Percentiles rank a stretch among this genome's conserved stretches.
Evolutionary conservation across 2,329 filamentous ascomycete species (phyloP).

Genomic region (Claviceps spartinae): DNA sequence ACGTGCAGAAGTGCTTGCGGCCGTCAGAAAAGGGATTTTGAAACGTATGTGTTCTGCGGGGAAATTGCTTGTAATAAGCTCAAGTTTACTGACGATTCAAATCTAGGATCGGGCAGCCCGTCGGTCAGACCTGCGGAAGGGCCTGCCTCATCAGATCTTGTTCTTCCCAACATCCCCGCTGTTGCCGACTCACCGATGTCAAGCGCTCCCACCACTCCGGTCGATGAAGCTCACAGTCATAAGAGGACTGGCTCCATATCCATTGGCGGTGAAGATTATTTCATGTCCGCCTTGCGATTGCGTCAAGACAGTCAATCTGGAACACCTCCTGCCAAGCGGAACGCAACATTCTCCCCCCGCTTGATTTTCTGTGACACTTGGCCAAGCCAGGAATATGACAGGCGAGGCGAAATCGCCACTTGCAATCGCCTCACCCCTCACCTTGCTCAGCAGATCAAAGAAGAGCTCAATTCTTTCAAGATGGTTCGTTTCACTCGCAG

Average conservation of each 20-base stretch:
- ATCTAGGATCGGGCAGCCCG: conserved; percentile 50
- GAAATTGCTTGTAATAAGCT: background rate
- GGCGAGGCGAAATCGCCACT: conserved; percentile 87
- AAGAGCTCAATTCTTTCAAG: conserved; percentile 98
- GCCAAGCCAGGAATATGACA: conserved; percentile 91
- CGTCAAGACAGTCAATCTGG: conserved; percentile 65
- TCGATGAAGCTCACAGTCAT: conserved; percentile 58
- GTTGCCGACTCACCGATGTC: conserved; percentile 69
- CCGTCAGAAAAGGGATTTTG: conserved; percentile 88
- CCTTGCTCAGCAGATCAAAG: conserved; percentile 97
- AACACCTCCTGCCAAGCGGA: conserved; percentile 60
- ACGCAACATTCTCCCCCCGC: conserved; percentile 72
- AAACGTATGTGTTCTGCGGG: conserved; percentile 49
- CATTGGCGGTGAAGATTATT: conserved; percentile 79
- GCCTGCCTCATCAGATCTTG: conserved; percentile 31
- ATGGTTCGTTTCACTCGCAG: conserved; percentile 39
- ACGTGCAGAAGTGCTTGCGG: conserved; percentile 78
- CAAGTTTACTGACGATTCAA: background rate
- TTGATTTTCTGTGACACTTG: conserved; percentile 95
- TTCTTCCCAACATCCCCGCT: conserved; percentile 46
- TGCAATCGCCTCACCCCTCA: conserved; percentile 96
- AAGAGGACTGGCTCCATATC: conserved; percentile 56
- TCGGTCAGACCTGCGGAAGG: conserved; percentile 49
- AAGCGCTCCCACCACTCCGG: conserved; percentile 77
- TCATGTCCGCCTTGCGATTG: conserved; percentile 62